Conservation (phyloP, 192 early-diverging fungal species). For the Backusella tuberculispora region DNA sequence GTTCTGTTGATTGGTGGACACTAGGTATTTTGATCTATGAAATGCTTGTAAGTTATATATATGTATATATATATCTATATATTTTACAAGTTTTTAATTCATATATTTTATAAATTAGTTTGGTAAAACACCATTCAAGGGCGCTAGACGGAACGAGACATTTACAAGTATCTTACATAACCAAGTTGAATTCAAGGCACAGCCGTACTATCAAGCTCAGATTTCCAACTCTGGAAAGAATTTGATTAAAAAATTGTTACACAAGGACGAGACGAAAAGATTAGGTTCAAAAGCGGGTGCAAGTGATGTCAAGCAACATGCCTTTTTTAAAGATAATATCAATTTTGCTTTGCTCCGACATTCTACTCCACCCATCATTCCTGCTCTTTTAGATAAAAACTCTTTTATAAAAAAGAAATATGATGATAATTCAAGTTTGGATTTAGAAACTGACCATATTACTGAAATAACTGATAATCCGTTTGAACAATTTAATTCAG, state of each 20-base stretch:
- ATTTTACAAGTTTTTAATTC: neutral
- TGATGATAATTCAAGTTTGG: constrained; percentile 60
- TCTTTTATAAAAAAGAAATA: neutral
- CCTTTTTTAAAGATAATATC: constrained; percentile 82
- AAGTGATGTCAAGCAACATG: constrained; percentile 88
- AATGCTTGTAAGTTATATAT: constrained; percentile 72
- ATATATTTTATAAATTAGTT: no score
- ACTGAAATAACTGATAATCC: constrained; percentile 48
- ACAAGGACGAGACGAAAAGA: constrained; percentile 89
- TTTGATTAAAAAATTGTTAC: constrained; percentile 81
- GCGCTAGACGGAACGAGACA: constrained; percentile 82
- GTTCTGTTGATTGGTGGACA: constrained; percentile 98
- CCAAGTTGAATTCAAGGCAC: constrained; percentile 75
- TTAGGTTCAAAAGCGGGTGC: constrained; percentile 89
- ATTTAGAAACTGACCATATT: constrained; percentile 61
- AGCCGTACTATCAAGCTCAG: constrained; percentile 21
- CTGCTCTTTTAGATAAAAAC: constrained; percentile 40
- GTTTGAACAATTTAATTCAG: constrained; percentile 61
- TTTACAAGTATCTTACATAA: constrained; percentile 86
- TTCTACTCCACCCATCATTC: constrained; percentile 82
- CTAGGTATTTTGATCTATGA: constrained; percentile 97
- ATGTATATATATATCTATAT: neutral
- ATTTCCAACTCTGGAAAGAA: constrained; percentile 60
- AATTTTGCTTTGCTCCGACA: constrained; percentile 94
- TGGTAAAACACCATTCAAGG: constrained; percentile 96